Conservation (phyloP, 1,284 basidiomycete species). For the Ustilago esculenta region DNA sequence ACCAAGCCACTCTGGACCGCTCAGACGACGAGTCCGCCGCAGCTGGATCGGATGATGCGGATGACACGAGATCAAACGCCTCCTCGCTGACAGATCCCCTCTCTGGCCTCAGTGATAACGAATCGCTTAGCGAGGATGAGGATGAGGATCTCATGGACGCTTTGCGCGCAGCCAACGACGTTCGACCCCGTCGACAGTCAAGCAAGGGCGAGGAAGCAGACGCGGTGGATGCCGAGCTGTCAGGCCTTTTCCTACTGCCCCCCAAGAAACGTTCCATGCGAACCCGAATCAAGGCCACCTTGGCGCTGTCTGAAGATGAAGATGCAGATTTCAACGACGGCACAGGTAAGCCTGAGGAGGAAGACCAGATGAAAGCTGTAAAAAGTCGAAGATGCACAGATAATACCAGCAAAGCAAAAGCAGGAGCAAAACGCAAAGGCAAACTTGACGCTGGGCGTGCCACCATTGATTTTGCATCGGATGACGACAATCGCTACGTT, state of each 20-base stretch:
- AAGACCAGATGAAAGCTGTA: not conserved
- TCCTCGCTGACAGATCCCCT: conserved; percentile 58
- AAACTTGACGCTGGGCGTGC: conserved; percentile 16
- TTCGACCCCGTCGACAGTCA: conserved; percentile 6
- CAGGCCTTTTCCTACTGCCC: conserved; percentile 49
- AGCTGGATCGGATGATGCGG: conserved; percentile 23
- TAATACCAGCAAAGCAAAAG: conserved; percentile 4
- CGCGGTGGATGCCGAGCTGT: conserved; percentile 28
- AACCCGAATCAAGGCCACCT: conserved; percentile 59
- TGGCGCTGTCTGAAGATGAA: conserved; percentile 23
- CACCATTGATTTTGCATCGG: conserved; percentile 20
- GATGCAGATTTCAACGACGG: conserved; percentile 6
- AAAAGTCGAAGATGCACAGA: conserved; percentile 12
- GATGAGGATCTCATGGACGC: conserved; percentile 50
- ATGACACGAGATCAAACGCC: conserved; percentile 44
- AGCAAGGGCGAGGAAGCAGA: conserved; percentile 7
- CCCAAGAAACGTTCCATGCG: conserved; percentile 61
- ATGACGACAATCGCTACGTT: conserved; percentile 19
- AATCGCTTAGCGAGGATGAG: conserved; percentile 44
- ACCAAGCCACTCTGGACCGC: not conserved
- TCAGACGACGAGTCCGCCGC: conserved; percentile 2
- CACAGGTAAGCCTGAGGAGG: conserved; percentile 5
- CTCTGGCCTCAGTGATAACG: conserved; percentile 48
- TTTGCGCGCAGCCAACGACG: conserved; percentile 18
- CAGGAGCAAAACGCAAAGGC: conserved; percentile 20